Conservation (phyloP, 1,139 yeast genomes). For the Pichia sp. region DNA sequence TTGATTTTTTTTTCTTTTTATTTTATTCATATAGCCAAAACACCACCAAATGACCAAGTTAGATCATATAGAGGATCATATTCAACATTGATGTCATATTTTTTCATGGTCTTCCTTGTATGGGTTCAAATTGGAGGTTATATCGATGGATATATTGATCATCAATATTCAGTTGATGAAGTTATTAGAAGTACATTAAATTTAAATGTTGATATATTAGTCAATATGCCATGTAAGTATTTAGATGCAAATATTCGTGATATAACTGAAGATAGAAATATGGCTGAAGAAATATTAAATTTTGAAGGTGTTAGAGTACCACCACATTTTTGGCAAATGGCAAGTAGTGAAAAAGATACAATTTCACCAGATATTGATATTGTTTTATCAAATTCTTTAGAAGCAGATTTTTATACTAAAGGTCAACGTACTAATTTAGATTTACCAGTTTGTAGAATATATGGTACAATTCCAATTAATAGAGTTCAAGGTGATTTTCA, state of each 20-base stretch:
- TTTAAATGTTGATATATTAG: conserved; percentile 72
- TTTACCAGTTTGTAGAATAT: conserved; percentile 81
- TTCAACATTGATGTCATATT: conserved; percentile 58
- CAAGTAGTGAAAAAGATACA: conserved; percentile 39
- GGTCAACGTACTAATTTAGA: conserved; percentile 42
- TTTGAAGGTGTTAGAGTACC: conserved; percentile 62
- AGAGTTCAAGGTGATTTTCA: conserved; percentile 83
- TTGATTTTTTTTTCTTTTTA: neutral
- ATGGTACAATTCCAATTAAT: conserved; percentile 81
- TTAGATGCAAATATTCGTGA: conserved; percentile 76
- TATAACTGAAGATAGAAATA: conserved; percentile 63
- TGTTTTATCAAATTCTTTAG: conserved; percentile 56
- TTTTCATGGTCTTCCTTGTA: conserved; percentile 58
- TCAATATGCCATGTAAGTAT: conserved; percentile 78
- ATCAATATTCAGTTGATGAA: conserved; percentile 69
- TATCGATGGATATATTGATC: conserved; percentile 77
- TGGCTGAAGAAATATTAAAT: conserved; percentile 71
- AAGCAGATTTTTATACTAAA: conserved; percentile 50
- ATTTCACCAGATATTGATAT: conserved; percentile 63
- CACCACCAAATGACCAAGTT: conserved; percentile 68
- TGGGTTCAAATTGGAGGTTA: conserved; percentile 88
- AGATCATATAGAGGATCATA: conserved; percentile 72
- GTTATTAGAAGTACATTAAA: conserved; percentile 53
- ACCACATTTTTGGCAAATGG: conserved; percentile 33
- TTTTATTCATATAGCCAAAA: conserved; percentile 48